A percentile compares a stretch with the other conserved stretches of the same genome.
Conservation (phyloP, 1,284 basidiomycete species). For the Moniliophthora roreri region DNA sequence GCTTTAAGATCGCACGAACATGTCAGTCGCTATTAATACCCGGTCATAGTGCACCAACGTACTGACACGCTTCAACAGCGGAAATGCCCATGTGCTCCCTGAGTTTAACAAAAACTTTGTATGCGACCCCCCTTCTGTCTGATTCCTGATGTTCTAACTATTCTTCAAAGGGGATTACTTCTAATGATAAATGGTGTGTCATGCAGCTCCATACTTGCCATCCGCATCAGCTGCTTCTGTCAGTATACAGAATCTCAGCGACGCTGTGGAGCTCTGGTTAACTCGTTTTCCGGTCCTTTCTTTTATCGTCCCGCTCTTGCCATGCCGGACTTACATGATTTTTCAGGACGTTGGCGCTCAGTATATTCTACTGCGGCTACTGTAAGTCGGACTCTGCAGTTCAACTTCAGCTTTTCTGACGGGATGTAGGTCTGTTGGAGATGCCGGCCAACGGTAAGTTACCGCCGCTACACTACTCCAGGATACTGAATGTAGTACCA, state of each 20-base stretch:
- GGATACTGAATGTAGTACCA: background rate
- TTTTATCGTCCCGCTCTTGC: no score
- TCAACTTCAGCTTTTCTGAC: background rate
- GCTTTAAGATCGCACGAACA: slow-evolving; percentile 50
- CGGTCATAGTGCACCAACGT: background rate
- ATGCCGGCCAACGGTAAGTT: slow-evolving; percentile 52
- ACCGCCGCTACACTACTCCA: background rate
- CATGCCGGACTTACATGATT: no score
- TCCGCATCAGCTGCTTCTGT: no score
- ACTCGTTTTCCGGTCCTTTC: no score
- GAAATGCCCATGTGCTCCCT: slow-evolving; percentile 51
- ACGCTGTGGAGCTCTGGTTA: no score
- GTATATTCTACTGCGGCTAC: slow-evolving; percentile 60
- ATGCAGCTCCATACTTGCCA: no score
- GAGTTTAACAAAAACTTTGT: slow-evolving; percentile 56
- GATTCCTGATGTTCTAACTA: background rate
- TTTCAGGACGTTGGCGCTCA: slow-evolving; percentile 44
- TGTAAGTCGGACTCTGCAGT: slow-evolving; percentile 31
- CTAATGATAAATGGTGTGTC: slow-evolving; percentile 43
- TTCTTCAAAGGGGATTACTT: slow-evolving; percentile 40
- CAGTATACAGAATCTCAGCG: no score
- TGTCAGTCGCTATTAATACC: slow-evolving; percentile 31
- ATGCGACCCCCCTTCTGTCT: slow-evolving; percentile 14
- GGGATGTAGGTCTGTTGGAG: slow-evolving; percentile 44
- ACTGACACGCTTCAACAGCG: slow-evolving; percentile 29